Base-by-base conservation (phyloP, 495 filamentous ascomycete species). In the Xylaria intraflava region DNA sequence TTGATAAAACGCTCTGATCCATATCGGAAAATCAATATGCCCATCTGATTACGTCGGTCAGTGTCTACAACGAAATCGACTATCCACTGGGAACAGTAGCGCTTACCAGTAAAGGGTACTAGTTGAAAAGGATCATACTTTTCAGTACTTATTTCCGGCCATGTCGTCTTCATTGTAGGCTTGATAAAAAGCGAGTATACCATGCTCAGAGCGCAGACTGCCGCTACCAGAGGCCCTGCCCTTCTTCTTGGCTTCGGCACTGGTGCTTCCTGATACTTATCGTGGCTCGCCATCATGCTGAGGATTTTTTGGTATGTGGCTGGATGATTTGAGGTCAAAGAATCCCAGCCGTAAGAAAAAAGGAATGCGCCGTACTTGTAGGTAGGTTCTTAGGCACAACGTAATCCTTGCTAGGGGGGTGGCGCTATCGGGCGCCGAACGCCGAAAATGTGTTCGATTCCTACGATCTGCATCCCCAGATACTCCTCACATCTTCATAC, bases 1-100 rank as follows among this genome's bases (percentile, higher is more conserved):
- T 11, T 81, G 65, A 62, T 79, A 88, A 0, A 67, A 12, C 11
- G 55, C 69, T 30, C 89, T 76, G 51, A 95, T 72, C n/a, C 82
- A 54, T 56, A 88, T 83, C 3, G 89, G 78, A 22, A 95, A 72
- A 61, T 96, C 90, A 72, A 92, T 84, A 64, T 96, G 90, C 2
- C 90, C 90, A 69, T 96, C 90, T 38, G 35, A 16, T 16, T 4
- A 4, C 16, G 3, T 38, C 7, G 7, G 35, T 38, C 35, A 38
- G 11, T n/a, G 5, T 38, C 16, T 38, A 38, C 35, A 3, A 38
- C 7, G 14, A 16, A 38, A 38, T 38, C 35, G 35, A 38, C 29
- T 31, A 31, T 31, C 29, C 11, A 31, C 29, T 31, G 29, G 29
- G 35, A n/a, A 16, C 7, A 16, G 35, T 4, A 38, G 6, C 6